Conservation (phyloP, 345 rosid genomes). For the Nasturtium officinale region DNA sequence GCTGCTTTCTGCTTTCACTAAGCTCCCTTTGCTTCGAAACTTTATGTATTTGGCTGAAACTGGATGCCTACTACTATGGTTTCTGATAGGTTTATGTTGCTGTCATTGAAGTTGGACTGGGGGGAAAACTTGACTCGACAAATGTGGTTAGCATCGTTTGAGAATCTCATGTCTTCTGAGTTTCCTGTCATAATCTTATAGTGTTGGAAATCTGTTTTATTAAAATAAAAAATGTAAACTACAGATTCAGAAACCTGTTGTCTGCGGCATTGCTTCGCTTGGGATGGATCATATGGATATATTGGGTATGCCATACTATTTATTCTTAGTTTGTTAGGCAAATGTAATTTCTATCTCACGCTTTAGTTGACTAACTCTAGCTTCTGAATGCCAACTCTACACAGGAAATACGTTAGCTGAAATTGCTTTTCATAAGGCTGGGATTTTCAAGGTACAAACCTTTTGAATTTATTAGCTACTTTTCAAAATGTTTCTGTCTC, state of each 20-base stretch:
- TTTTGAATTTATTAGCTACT: constrained; percentile 13
- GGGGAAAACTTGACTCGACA: constrained; percentile 74
- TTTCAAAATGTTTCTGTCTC: constrained; percentile 18
- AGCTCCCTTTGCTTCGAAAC: not conserved
- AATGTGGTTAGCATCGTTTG: constrained; percentile 67
- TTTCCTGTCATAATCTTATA: constrained; percentile 1
- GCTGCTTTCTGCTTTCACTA: not conserved
- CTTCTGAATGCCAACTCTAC: constrained; percentile 28
- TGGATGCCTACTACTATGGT: constrained; percentile 21
- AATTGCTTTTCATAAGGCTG: constrained; percentile 89
- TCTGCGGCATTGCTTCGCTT: constrained; percentile 82
- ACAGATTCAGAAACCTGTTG: constrained; percentile 83
- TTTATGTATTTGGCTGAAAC: constrained; percentile 3
- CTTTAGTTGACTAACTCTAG: constrained; percentile 23
- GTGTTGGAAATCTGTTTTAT: constrained; percentile 11
- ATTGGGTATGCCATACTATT: constrained; percentile 52
- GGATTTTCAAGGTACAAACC: constrained; percentile 80
- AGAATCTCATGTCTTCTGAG: not conserved
- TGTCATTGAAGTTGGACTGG: constrained; percentile 89
- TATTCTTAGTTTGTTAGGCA: not conserved
- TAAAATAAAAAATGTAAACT: constrained; percentile 29
- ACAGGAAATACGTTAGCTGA: constrained; percentile 72
- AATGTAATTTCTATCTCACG: not conserved
- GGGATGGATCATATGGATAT: constrained; percentile 87
- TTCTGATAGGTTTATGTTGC: constrained; percentile 79